Evolutionary conservation across 1,284 basidiomycete genomes (phyloP), one percentile per base, ranked within the genome.

Genomic region (Entoloma clypeatum): DNA sequence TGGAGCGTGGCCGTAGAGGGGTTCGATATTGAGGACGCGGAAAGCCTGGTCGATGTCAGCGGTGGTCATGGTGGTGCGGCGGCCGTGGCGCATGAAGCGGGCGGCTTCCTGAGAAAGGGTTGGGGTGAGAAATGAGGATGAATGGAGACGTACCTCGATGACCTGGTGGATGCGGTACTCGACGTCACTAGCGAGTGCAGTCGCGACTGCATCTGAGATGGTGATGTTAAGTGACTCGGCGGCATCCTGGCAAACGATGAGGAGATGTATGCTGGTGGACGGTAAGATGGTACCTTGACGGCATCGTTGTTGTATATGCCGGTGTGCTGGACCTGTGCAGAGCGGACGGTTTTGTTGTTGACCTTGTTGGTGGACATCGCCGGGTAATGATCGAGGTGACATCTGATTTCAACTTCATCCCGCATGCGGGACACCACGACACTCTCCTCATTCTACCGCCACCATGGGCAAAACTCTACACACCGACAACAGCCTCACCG

Each of bases 91-190:
- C 89, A 97, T 98, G 64, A 96, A 99, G 47, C 93, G 89, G 17
- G 91, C 82, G 7, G 95, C 93, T 74, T 98, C 94, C 84, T 95
- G 64, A 25, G 39, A 23, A 9, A 33, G 39, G 38, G 48, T 43
- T 31, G 24, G 34, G 43, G 30, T 36, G 14, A 28, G 41, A 33
- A 10, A 32, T 31, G 32, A 24, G n/a, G 17, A 19, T 30, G 7
- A 14, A 17, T 14, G 16, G 13, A 55, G 67, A 45, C 42, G 2
- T 49, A 89, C 89, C 74, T 96, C 90, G 47, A 94, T 78, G 31
- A 95, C 81, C 60, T 95, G 90, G 60, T 95, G 92, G 58, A 98
- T 79, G 44, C 96, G 76, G 65, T 98, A 97, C 62, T 99, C 95
- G 29, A 98, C 92, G 68, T 99, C 96, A 48, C 90, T 92, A 2